These are phyloP conservation scores for Flaveria brownii DNA, from an alignment of 129 eudicot species.

Conservation along the genomic window DNA sequence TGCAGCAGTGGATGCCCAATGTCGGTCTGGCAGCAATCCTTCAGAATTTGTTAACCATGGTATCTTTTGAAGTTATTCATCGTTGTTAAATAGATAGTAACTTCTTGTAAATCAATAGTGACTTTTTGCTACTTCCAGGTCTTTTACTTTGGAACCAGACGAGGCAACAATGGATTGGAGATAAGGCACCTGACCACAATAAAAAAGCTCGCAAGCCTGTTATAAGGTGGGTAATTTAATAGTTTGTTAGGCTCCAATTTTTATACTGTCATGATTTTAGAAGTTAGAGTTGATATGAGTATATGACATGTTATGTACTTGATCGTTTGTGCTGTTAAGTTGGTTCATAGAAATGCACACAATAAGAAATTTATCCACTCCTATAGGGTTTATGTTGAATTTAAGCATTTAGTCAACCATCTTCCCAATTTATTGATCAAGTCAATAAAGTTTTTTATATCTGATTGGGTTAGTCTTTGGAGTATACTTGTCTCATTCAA, in stretches of 20 bases:
- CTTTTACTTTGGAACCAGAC: conserved; percentile 85
- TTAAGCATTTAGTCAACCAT: not conserved
- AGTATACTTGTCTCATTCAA: not conserved
- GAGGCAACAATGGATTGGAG: conserved; percentile 84
- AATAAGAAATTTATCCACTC: not conserved
- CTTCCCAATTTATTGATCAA: not conserved
- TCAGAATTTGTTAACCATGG: conserved; percentile 86
- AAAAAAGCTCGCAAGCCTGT: conserved; percentile 53
- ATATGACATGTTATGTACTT: not conserved
- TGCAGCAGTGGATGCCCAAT: conserved; percentile 53
- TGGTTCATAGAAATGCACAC: conserved; percentile 8
- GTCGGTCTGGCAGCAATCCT: conserved; percentile 48
- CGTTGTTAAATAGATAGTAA: not conserved
- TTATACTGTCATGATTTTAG: conserved; percentile 9
- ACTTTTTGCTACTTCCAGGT: conserved; percentile 42
- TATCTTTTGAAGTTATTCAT: conserved; percentile 22
- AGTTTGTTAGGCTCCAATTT: not conserved
- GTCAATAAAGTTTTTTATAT: not conserved
- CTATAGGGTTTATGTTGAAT: not conserved
- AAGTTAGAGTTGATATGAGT: not conserved
- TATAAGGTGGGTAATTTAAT: conserved; percentile 42
- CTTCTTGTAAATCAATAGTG: not conserved
- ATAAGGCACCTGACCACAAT: conserved; percentile 42
- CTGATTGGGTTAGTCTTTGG: not conserved
- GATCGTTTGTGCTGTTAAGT: not conserved